Conservation (phyloP, 2,329 filamentous ascomycete genomes). For the Pseudogymnoascus sp. region DNA sequence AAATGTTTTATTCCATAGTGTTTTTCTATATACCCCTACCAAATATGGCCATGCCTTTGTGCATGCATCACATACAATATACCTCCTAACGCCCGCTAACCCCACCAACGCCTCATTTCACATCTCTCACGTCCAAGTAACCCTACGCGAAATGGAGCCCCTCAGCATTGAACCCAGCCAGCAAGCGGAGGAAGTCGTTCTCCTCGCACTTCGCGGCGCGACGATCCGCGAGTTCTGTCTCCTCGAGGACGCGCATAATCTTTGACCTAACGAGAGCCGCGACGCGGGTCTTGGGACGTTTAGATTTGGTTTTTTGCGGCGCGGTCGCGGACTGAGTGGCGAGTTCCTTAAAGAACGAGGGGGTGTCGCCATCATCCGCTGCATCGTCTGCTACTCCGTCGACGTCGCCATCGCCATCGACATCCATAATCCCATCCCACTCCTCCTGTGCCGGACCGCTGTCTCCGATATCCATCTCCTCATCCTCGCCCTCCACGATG, state of each 20-base stretch:
- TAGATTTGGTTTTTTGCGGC: conserved; percentile 50
- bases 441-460: conserved; percentile 41
- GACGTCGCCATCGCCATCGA: conserved; percentile 32
- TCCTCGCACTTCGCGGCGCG: conserved; percentile 83
- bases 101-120: neutral
- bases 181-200: conserved; percentile 76
- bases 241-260: conserved; percentile 74
- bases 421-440: conserved; percentile 43
- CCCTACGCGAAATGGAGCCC: conserved; percentile 77
- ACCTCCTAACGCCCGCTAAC: conserved; percentile 3
- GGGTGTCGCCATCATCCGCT: conserved; percentile 59
- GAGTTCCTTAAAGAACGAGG: conserved; percentile 72
- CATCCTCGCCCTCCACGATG: conserved; percentile 36
- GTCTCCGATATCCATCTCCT: conserved; percentile 40
- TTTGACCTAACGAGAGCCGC: conserved; percentile 78
- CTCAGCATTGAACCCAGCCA: conserved; percentile 80
- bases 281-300: conserved; percentile 72
- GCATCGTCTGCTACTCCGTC: conserved; percentile 34
- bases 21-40: conserved; percentile 1
- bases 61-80: neutral
- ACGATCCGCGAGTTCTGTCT: conserved; percentile 73
- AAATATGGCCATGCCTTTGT: neutral
- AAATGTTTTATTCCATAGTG: neutral
- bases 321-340: conserved; percentile 28
- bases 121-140: neutral